Base-by-base conservation (phyloP, 2,329 filamentous ascomycete species). In the Zymoseptoria passerinii region DNA sequence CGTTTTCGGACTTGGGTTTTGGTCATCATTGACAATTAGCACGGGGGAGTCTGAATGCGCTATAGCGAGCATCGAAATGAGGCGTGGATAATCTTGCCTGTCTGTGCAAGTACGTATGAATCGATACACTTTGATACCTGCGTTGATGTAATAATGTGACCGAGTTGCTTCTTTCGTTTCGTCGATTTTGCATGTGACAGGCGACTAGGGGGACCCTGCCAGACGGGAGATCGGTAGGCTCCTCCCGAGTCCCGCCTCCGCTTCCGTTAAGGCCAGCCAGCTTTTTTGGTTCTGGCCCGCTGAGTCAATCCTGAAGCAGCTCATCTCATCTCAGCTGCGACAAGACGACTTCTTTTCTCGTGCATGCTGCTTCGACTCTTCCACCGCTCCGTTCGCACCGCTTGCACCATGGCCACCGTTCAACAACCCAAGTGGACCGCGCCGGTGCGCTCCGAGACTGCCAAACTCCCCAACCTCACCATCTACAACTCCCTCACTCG, bases 401-500 rank as follows among this genome's bases (percentile, higher is more conserved):
- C 35, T 16, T 44, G 49, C 29, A 57, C 55, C 50, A 52, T 57
- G 58, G 64, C 58, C 55, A 18, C 50, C 19, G n/a, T 9, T 28
- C 50, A 52, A 28, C 66, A 67, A 60, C 67, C 70, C 60, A 64
- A 63, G 69, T 73, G 71, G 70, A 64, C 59, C 54, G 63, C 68
- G 66, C 71, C 69, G 64, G 66, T 66, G 71, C 58, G 58, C 63
- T 61, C 58, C 61, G 61, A 65, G 57, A 62, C 59, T 59, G 67
- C 67, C 16, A 63, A 70, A 10, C 65, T 80, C 51, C 79, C 81
- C n/a, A 74, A 83, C 52, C 78, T 95, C 66, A 87, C 84, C 70
- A 79, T 95, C 65, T 90, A 87, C 79, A 95, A 94, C 75, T 91
- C 88, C 5, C 78, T 95, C 68, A 88, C 89, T 9, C 82, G 88